A percentile compares a stretch with the other conserved stretches of the same genome.
These are phyloP conservation scores for Periconia digitata DNA, from an alignment of 2,329 filamentous ascomycete species.

Conservation along the genomic window DNA sequence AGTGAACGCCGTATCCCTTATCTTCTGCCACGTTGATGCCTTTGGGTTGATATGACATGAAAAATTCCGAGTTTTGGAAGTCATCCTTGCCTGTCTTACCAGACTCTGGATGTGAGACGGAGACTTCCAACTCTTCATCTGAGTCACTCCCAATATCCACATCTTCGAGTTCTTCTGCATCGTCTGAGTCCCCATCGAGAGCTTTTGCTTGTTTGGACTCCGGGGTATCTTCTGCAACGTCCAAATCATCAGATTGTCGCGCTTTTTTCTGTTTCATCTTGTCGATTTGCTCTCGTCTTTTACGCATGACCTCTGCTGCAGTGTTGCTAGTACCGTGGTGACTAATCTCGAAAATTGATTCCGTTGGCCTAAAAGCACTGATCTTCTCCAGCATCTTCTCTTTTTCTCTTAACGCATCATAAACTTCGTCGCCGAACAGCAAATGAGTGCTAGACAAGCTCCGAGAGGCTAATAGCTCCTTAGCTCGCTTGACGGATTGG, in stretches of 20 bases:
- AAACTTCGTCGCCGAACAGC: conserved; percentile 66
- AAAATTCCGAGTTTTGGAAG: conserved; percentile 84
- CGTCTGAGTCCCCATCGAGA: conserved; percentile 32
- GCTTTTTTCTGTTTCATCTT: conserved; percentile 52
- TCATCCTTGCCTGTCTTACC: conserved; percentile 44
- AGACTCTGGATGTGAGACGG: conserved; percentile 46
- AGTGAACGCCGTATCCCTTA: conserved; percentile 89
- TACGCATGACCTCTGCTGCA: conserved; percentile 75
- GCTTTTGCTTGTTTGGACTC: conserved; percentile 10
- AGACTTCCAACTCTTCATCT: conserved; percentile 58
- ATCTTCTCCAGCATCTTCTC: conserved; percentile 87
- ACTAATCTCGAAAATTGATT: conserved; percentile 96
- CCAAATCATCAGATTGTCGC: conserved; percentile 22
- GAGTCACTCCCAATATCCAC: conserved; percentile 49
- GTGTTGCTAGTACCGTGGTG: conserved; percentile 64
- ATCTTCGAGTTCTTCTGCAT: conserved; percentile 39
- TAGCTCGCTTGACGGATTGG: conserved; percentile 86
- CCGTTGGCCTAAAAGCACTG: conserved; percentile 82
- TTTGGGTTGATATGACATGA: conserved; percentile 93
- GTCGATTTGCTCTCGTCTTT: conserved; percentile 69
- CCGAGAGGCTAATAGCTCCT: conserved; percentile 70
- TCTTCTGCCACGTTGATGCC: conserved; percentile 82
- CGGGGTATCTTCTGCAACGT: not conserved
- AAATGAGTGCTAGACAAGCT: conserved; percentile 76
- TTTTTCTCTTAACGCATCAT: conserved; percentile 67